Evolutionary conservation across 805 yeast species (phyloP).

Genomic region (Saccharomyces kudriavzevii): DNA sequence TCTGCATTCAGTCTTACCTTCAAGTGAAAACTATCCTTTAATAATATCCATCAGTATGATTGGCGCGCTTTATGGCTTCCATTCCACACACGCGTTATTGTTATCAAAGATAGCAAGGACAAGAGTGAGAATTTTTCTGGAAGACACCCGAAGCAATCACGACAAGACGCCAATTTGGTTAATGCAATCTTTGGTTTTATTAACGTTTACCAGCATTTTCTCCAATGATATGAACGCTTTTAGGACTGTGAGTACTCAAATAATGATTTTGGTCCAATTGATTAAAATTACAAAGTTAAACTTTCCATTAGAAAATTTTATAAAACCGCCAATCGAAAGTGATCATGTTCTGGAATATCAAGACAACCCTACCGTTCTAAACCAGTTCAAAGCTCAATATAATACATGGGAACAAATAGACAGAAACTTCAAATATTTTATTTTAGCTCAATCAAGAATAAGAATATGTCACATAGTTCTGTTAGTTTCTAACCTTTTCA

Average conservation of each 20-base stretch:
- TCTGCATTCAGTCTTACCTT: conserved; percentile 47
- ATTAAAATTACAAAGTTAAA: conserved; percentile 70
- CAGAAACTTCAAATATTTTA: conserved; percentile 42
- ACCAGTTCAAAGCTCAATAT: conserved; percentile 27
- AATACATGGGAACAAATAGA: conserved; percentile 25
- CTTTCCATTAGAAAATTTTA: conserved; percentile 42
- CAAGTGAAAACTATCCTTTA: conserved; percentile 48
- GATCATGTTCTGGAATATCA: conserved; percentile 37
- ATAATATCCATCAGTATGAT: conserved; percentile 75
- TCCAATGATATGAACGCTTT: conserved; percentile 59
- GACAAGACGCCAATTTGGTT: conserved; percentile 47
- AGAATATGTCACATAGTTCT: conserved; percentile 66
- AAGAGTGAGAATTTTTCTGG: conserved; percentile 60
- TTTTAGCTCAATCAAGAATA: conserved; percentile 65
- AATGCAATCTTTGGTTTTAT: conserved; percentile 72
- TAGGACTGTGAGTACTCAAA: conserved; percentile 69
- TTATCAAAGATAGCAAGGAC: conserved; percentile 60
- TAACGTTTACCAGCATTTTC: conserved; percentile 79
- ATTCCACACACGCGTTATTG: conserved; percentile 65
- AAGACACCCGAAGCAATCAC: conserved; percentile 26
- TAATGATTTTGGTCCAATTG: conserved; percentile 69
- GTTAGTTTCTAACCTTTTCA: conserved; percentile 48
- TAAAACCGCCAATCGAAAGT: conserved; percentile 35
- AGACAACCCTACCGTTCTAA: conserved; percentile 39
- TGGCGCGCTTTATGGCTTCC: conserved; percentile 82